Base-by-base conservation (phyloP, 352 stramenopile genomes). In the Pelagophyceae sp. region DNA sequence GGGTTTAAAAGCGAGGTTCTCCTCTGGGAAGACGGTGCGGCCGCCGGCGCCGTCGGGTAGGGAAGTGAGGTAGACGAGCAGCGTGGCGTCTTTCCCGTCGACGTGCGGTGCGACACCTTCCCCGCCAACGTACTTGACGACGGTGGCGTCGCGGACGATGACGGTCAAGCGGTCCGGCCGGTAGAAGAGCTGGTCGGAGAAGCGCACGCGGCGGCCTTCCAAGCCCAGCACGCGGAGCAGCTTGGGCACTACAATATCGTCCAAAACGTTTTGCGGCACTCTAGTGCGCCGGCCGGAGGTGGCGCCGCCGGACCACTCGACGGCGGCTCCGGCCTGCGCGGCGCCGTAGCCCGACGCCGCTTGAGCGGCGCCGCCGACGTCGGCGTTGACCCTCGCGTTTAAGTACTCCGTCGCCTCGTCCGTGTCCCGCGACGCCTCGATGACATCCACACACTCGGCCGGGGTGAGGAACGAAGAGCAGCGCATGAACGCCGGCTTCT, bases 81-180 rank as follows among this genome's bases (percentile, higher is more conserved):
- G 61, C n/a, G 61, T 71, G 15, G 61, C 61, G 61, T 71, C 61
- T 31, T 71, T 71, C n/a, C 61, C 61, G 61, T 71, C 61, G 61
- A 71, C 61, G 61, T 71, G 61, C 3, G 61, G 61, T 31, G 61
- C 61, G 61, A 71, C 61, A 31, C 61, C 61, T 31, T 71, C 61
- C n/a, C 61, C 61, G 3, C 25, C 61, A 31, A 17, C n/a, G 61
- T 71, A 71, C 3, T 29, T 27, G 15, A 71, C 61, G 61, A 71
- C 61, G 3, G 61, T 71, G 15, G 31, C 61, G 31, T 71, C 61
- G 3, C 61, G 61, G 29, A 71, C 3, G 61, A 71, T 35, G 15
- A 38, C 61, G 15, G 27, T 40, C 3, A 6, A 3, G 61, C 61
- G 61, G 61, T 71, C 61, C n/a, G 61, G 61, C 29, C 31, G 27